Evolutionary conservation across 2,329 filamentous ascomycete genomes (phyloP), one percentile per base, ranked within the genome.

Genomic region (Neonectria punicea): DNA sequence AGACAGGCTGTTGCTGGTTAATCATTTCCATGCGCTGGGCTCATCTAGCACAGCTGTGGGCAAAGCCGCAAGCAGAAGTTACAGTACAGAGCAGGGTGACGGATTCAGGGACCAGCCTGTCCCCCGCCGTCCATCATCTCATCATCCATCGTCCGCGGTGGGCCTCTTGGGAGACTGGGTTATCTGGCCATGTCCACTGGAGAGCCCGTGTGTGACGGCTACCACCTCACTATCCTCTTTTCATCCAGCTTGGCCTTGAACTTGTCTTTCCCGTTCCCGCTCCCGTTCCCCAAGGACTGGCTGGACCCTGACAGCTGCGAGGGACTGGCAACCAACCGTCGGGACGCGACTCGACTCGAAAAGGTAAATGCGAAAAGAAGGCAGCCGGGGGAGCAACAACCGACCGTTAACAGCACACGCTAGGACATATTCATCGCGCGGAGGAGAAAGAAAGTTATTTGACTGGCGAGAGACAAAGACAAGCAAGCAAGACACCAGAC

Each of bases 171-270:
- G 63, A 44, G 44, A 57, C 56, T 61, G 59, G 67, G 58, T 56
- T 60, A 68, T 67, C 64, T 72, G 62, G 61, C 51, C 64, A 69
- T 73, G 71, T 70, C 66, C 68, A 65, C 71, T 68, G 65, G 53
- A 70, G 58, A 70, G 71, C 69, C 70, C 67, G 71, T 73, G 71
- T 71, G 65, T 63, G 62, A 71, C 65, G 70, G 71, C 68, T 71
- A 71, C 70, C 61, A 73, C 71, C 61, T 71, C 65, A 66, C 71
- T 73, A 73, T 71, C 34, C 71, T 73, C 68, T 53, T 74, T 74
- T 73, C 68, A 73, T 69, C 41, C 53, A 57, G 49, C 43, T 58
- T 58, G 63, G 34, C 54, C 53, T 44, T 56, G 58, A 39, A 61
- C 53, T n/a, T 62, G 69, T 63, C 67, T 68, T 68, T 73, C 57